Base-by-base conservation (phyloP, 495 filamentous ascomycete species). In the Patellaria atrata region DNA sequence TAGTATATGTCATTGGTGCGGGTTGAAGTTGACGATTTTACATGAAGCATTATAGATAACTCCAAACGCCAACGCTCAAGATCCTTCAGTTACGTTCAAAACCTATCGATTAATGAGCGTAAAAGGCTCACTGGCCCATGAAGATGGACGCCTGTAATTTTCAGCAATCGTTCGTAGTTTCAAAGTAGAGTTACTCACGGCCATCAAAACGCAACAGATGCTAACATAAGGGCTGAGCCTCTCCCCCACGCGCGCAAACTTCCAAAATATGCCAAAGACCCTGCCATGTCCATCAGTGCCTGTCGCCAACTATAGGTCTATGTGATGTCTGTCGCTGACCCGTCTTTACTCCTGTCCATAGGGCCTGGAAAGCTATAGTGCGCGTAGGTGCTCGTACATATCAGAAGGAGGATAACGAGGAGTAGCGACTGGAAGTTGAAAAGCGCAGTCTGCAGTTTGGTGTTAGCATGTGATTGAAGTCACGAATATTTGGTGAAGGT, bases 361-460 rank as follows among this genome's bases (percentile, higher is more conserved):
- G 92, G 79, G 4, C 79, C 77, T 0, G 89, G 89, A 56, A 92
- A 80, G 33, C 87, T 70, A 44, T 79, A 77, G 62, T 96, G 89
- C 24, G 82, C 71, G 64, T 96, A 93, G 29, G 89, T 70, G 58
- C 78, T 84, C 21, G 89, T 94, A 64, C 89, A 97, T 52, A 97
- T 89, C 41, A 87, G 71, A 47, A 97, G 80, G 27, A 96, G 75
- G 48, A 97, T 76, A 49, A 93, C 83, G 45, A 94, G 71, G 26
- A 97, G 69, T 37, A 94, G 75, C 67, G 81, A 84, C 53, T 91
- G 81, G 67, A 97, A 94, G 62, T 96, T 94, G 74, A 97, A 96
- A 43, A 97, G 75, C 19, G 91, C 89, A 42, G 87, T 77, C 89
- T 94, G 45, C 30, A 29, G 23, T 20, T 19, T 10, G 11, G 27